phyloP scores from a whole-genome alignment of 225 moss, liverwort and hornwort genomes.

The Asterella californica region DNA sequence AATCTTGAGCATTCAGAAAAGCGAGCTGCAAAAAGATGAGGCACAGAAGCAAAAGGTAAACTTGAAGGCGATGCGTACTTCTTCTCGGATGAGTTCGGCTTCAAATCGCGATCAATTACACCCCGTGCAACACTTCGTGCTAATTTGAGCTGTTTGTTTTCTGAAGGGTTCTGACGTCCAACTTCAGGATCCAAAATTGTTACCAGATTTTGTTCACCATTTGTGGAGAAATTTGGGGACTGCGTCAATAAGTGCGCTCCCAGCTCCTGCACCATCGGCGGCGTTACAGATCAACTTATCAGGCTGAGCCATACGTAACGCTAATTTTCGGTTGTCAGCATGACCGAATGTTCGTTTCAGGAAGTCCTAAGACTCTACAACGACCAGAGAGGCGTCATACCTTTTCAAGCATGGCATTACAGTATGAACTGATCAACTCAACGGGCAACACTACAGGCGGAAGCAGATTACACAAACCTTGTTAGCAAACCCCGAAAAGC shows the following conservation, averaged over 20 bases:
- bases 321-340: not conserved
- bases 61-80: conserved; percentile 45
- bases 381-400: not conserved
- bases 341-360: not conserved
- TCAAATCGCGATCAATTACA: conserved; percentile 80
- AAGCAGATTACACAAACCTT: not conserved
- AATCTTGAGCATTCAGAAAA: not conserved
- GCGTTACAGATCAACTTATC: not conserved
- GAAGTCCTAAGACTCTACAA: not conserved
- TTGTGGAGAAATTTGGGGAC: conserved; percentile 74
- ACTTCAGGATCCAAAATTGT: conserved; percentile 94
- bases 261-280: conserved; percentile 56
- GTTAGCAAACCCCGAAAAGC: not conserved
- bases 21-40: not conserved
- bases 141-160: conserved; percentile 91
- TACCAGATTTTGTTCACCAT: conserved; percentile 51
- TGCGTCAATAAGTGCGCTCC: conserved; percentile 73
- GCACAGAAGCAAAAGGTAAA: not conserved
- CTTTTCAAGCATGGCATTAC: too few species aligned
- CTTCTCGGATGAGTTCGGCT: conserved; percentile 74
- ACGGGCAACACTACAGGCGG: not conserved
- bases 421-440: not conserved
- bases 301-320: not conserved
- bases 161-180: conserved; percentile 84
- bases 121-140: conserved; percentile 81